Base-by-base conservation (phyloP, 192 early-diverging fungal species). In the Mortierella alpina region DNA sequence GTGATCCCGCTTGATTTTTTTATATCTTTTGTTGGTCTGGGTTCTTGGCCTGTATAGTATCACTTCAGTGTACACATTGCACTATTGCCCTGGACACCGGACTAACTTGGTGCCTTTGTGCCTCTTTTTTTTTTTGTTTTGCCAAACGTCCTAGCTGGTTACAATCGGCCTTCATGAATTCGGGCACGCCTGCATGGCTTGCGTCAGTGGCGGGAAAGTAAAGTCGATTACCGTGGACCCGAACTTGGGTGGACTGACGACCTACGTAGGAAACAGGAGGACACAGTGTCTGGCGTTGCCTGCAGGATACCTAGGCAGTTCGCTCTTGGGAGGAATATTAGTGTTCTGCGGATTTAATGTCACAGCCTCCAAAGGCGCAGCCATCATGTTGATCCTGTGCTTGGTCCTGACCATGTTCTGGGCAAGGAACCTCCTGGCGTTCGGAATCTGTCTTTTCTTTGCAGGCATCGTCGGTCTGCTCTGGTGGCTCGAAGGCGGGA, bases 161-260 rank as follows among this genome's bases (percentile, higher is more conserved):
- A 95, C 95, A 0, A 96, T 99, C 51, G 94, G 93, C 18, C 80
- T 99, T 51, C 98, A 99, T 75, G 98, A 99, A 82, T 97, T 97
- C 78, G 92, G 95, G 40, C 96, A 99, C 79, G 98, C 96, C 2
- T 86, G 87, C 40, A 95, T 95, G 20, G 95, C 94, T 0, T 85
- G 89, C 46, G 89, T 90, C 66, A 98, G 96, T n/a, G 95, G 96
- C 20, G 98, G 92, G 15, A 91, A 91, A 63, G 93, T 99, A 14
- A 88, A 93, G 61, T 92, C 92, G 20, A 96, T 99, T 57, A 91
- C 92, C 20, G 90, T 99, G 55, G 93, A 99, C 68, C 96, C 97
- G 7, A 90, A 97, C 79, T 91, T 97, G 77, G 97, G 97, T 41
- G 97, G 97, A 7, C 82, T 95, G 42, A 96, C 95, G 6, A 85